These are phyloP conservation scores for Cystofilobasidium bisporidii DNA, from an alignment of 768 basidiomycete species.

Conservation along the genomic window DNA sequence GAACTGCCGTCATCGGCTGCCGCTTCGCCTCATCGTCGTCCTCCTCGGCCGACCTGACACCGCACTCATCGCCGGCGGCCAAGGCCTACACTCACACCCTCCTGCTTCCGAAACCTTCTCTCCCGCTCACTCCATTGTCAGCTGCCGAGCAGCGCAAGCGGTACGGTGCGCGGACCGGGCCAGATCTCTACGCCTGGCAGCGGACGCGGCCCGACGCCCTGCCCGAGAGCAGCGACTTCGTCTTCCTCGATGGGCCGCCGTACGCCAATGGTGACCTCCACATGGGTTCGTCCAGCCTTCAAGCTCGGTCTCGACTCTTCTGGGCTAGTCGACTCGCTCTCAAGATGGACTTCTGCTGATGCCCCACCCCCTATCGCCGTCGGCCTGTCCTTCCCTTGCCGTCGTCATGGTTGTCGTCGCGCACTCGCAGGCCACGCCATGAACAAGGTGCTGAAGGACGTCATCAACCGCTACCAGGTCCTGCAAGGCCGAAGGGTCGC, in stretches of 20 bases:
- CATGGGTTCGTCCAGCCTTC: conserved; percentile 53
- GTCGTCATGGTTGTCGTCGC: background rate
- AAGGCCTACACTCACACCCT: conserved; percentile 55
- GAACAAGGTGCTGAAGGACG: conserved; percentile 93
- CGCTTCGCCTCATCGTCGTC: background rate
- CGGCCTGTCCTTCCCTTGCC: background rate
- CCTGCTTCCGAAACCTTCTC: conserved; percentile 67
- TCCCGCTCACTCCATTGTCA: conserved; percentile 60
- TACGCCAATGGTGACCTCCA: conserved; percentile 95
- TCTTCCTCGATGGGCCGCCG: conserved; percentile 91
- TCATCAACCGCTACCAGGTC: conserved; percentile 81
- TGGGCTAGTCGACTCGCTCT: too few relatives aligned
- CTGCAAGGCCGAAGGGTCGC: conserved; percentile 66
- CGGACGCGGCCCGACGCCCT: background rate
- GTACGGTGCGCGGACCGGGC: conserved; percentile 56
- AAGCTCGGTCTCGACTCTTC: background rate
- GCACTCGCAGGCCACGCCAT: conserved; percentile 70
- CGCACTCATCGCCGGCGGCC: conserved; percentile 13
- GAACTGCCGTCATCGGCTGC: too few relatives aligned
- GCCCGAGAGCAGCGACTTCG: conserved; percentile 46
- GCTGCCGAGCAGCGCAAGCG: conserved; percentile 53
- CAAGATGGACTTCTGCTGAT: too few relatives aligned
- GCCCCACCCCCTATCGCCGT: too few relatives aligned
- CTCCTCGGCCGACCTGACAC: background rate
- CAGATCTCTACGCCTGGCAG: conserved; percentile 55